A percentile compares a stretch with the other conserved stretches of the same genome.
These are phyloP conservation scores for Cymodocea nodosa DNA, from an alignment of 116 monocot species.

Conservation along the genomic window DNA sequence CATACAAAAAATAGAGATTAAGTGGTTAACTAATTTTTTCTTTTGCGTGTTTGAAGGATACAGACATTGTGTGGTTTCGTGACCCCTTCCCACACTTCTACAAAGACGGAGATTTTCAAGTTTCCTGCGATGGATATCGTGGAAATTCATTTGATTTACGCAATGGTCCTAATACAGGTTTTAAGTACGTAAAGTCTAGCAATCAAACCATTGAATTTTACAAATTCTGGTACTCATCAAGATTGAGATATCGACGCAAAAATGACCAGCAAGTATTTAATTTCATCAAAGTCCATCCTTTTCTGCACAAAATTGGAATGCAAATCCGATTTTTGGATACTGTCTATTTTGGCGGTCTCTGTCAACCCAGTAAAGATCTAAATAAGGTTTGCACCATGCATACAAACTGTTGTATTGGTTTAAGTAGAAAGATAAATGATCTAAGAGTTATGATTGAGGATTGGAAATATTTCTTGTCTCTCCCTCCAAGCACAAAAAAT, in stretches of 20 bases:
- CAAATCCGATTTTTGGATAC: constrained; percentile 5
- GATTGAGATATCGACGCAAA: not conserved
- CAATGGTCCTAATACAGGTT: constrained; percentile 4
- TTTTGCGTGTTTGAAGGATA: constrained; percentile 2
- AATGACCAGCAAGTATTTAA: constrained; percentile 14
- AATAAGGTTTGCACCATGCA: constrained; percentile 15
- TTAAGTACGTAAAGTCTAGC: constrained; percentile 3
- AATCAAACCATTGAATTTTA: constrained; percentile 8
- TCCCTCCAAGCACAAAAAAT: not conserved
- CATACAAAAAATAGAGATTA: too few relatives aligned
- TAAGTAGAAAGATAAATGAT: not conserved
- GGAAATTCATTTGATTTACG: not conserved
- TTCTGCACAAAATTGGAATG: not conserved
- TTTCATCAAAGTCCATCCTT: not conserved
- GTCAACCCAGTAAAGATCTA: constrained; percentile 8
- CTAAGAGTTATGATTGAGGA: constrained; percentile 8
- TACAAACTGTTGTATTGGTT: constrained; percentile 14
- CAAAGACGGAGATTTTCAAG: not conserved
- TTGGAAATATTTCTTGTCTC: not conserved
- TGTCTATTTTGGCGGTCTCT: constrained; percentile 7
- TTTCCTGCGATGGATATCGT: constrained; percentile 6
- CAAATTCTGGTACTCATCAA: constrained; percentile 8
- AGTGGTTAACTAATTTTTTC: too few relatives aligned
- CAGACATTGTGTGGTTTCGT: constrained; percentile 13
- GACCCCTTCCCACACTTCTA: constrained; percentile 1